Conservation (phyloP, 2,329 filamentous ascomycete species). For the Gliomastix tumulicola region DNA sequence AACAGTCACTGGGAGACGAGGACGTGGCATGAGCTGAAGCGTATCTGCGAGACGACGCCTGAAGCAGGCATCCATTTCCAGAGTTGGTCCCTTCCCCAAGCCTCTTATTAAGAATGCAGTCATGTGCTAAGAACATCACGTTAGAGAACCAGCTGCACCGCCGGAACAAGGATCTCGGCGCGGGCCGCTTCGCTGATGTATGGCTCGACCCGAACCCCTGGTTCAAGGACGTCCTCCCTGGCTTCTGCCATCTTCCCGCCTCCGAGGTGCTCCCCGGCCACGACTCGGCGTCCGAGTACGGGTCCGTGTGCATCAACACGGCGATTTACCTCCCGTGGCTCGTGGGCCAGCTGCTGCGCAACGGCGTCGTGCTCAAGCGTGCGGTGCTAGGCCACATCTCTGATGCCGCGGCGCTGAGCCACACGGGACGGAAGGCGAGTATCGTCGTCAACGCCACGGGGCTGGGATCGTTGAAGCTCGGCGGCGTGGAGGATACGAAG, state of each 20-base stretch:
- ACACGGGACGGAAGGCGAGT: conserved; percentile 45
- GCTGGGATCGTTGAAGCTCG: conserved; percentile 55
- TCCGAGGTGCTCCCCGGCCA: conserved; percentile 53
- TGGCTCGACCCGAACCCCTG: conserved; percentile 51
- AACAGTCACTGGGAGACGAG: conserved; percentile 44
- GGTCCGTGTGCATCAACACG: conserved; percentile 69
- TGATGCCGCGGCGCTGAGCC: conserved; percentile 51
- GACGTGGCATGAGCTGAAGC: conserved; percentile 51
- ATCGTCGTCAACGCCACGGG: conserved; percentile 67
- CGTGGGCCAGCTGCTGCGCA: conserved; percentile 55
- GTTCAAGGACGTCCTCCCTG: conserved; percentile 60
- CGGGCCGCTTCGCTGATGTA: conserved; percentile 12
- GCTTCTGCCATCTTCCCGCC: conserved; percentile 57
- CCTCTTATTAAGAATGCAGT: neutral
- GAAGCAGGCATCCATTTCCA: conserved; percentile 72
- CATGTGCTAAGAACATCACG: neutral
- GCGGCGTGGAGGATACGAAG: conserved; percentile 58
- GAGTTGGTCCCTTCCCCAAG: conserved; percentile 23
- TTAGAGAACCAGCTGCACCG: conserved; percentile 36
- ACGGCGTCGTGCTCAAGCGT: conserved; percentile 49
- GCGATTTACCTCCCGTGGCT: conserved; percentile 67
- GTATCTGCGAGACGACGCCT: conserved; percentile 51
- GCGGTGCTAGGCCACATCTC: conserved; percentile 48
- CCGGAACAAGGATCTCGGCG: conserved; percentile 1
- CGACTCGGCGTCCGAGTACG: conserved; percentile 49